phyloP scores from a whole-genome alignment of 176 grass and related monocot species.

The Oryza glumipatula region DNA sequence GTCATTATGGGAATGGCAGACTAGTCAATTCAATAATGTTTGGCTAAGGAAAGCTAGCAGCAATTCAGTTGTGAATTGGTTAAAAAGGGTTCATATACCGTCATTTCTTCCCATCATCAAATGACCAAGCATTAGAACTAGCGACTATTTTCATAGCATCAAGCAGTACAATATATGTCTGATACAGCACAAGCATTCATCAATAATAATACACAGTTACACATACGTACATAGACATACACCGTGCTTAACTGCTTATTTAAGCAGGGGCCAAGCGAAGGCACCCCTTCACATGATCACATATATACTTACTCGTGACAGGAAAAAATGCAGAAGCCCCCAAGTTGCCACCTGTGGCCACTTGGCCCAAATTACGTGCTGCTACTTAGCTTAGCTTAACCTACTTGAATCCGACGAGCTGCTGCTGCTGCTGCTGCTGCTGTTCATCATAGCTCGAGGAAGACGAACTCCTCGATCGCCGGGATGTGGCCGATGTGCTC shows the following conservation, averaged over 20 bases:
- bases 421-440: neutral
- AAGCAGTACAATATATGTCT: neutral
- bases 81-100: neutral
- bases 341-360: conserved; percentile 20
- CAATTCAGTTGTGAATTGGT: neutral
- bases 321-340: conserved; percentile 37
- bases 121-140: neutral
- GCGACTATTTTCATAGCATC: conserved; percentile 24
- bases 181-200: neutral
- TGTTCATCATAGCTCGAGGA: conserved; percentile 74
- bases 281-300: conserved; percentile 22
- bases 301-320: neutral
- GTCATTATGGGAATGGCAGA: too few species aligned
- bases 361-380: conserved; percentile 3
- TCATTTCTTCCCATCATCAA: neutral
- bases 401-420: conserved; percentile 17
- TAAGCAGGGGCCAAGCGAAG: conserved; percentile 33
- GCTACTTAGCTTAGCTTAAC: conserved; percentile 5
- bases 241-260: conserved; percentile 37
- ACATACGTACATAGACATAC: neutral
- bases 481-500: conserved; percentile 70
- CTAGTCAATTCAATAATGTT: neutral
- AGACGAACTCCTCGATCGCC: conserved; percentile 90
- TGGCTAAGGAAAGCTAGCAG: too few species aligned
- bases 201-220: conserved; percentile 1